Percentiles rank a stretch among this genome's conserved stretches.
These are phyloP conservation scores for Panaeolus papilionaceus DNA, from an alignment of 768 basidiomycete genomes.

Conservation along the genomic window DNA sequence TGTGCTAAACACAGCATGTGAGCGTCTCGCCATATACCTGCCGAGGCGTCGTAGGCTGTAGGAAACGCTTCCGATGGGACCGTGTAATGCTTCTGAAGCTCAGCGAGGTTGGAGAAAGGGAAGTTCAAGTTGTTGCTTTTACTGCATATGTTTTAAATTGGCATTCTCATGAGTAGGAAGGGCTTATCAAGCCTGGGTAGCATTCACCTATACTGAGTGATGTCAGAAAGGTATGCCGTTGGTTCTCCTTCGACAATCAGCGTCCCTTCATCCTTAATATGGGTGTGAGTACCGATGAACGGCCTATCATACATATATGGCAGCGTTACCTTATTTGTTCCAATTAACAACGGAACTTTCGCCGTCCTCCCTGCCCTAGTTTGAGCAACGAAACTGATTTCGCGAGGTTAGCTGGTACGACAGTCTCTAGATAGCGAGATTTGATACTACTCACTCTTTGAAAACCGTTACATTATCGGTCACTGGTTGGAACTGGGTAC, in stretches of 20 bases:
- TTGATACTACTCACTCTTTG: slow-evolving; percentile 35
- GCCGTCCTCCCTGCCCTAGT: slow-evolving; percentile 36
- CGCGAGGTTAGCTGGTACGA: not conserved
- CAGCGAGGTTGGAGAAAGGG: slow-evolving; percentile 33
- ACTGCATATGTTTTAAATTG: slow-evolving; percentile 19
- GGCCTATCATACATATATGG: not conserved
- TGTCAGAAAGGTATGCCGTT: slow-evolving; percentile 39
- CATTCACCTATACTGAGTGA: slow-evolving; percentile 33
- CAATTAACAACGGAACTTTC: slow-evolving; percentile 36
- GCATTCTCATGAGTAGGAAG: not conserved
- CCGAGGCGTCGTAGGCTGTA: slow-evolving; percentile 39
- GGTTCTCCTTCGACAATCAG: slow-evolving; percentile 41
- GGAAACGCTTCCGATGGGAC: slow-evolving; percentile 36
- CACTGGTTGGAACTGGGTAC: slow-evolving; percentile 41
- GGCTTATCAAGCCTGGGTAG: not conserved
- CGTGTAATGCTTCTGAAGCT: slow-evolving; percentile 33
- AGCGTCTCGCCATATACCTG: slow-evolving; percentile 41
- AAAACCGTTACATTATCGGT: slow-evolving; percentile 40
- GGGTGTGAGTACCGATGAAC: not conserved
- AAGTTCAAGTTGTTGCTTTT: slow-evolving; percentile 42
- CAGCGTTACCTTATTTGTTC: slow-evolving; percentile 36
- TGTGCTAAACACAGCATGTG: slow-evolving; percentile 41
- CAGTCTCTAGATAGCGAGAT: not conserved
- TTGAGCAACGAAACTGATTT: slow-evolving; percentile 35
- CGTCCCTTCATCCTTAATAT: slow-evolving; percentile 37